Percentiles rank a stretch among this genome's conserved stretches.
These are phyloP conservation scores for Grosmannia serpens DNA, from an alignment of 2,329 filamentous ascomycete genomes.

Conservation along the genomic window DNA sequence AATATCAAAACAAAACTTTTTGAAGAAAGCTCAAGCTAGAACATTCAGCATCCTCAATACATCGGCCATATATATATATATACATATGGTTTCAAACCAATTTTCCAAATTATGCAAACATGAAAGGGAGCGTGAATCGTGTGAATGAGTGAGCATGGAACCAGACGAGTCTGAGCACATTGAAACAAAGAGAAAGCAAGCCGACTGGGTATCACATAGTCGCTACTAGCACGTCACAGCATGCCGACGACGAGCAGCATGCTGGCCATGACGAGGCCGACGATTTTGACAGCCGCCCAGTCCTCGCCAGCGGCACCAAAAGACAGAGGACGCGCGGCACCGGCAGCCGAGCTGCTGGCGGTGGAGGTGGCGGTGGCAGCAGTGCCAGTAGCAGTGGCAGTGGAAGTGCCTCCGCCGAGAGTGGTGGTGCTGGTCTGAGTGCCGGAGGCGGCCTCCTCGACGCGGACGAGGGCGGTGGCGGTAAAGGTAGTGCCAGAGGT, in stretches of 20 bases:
- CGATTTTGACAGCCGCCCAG: slow-evolving; percentile 13
- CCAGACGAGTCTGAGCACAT: not conserved
- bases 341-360: not conserved
- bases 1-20: too few species aligned
- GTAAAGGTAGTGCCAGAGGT: slow-evolving; percentile 13
- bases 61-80: too few species aligned
- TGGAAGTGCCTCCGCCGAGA: slow-evolving; percentile 14
- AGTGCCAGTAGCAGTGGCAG: not conserved
- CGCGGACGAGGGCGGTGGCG: slow-evolving; percentile 16
- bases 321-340: not conserved
- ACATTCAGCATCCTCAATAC: too few species aligned
- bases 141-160: not conserved
- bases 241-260: slow-evolving; percentile 18
- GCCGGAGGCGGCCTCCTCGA: slow-evolving; percentile 21
- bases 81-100: too few species aligned
- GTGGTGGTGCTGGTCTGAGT: slow-evolving; percentile 20
- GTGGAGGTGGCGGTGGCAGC: not conserved
- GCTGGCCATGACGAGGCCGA: slow-evolving; percentile 18
- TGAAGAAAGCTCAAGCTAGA: too few species aligned
- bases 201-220: not conserved
- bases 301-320: not conserved
- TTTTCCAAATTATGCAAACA: not conserved
- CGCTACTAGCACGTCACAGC: slow-evolving; percentile 11
- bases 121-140: not conserved
- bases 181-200: not conserved